phyloP scores from a whole-genome alignment of 2,329 filamentous ascomycete species.

The Pyrenochaeta sp. region DNA sequence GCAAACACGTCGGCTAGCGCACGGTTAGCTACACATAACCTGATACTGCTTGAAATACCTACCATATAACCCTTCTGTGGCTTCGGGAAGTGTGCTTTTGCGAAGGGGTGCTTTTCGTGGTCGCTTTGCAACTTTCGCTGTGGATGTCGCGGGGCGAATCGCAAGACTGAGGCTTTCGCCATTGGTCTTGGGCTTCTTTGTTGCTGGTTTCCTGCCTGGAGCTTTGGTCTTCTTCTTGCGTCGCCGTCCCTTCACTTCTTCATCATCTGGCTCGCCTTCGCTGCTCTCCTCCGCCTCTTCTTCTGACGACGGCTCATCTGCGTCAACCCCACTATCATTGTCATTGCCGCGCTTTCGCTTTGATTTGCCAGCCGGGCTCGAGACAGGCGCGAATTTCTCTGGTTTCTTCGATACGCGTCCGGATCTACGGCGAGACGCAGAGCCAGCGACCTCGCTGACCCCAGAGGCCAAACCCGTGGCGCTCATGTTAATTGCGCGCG shows the following conservation, averaged over 20 bases:
- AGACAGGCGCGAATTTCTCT: slow-evolving; percentile 40
- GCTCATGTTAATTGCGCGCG: slow-evolving; percentile 44
- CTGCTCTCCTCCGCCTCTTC: slow-evolving; percentile 43
- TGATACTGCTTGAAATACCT: slow-evolving; percentile 11
- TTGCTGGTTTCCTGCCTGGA: slow-evolving; percentile 49
- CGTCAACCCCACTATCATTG: slow-evolving; percentile 40
- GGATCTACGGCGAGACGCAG: slow-evolving; percentile 49
- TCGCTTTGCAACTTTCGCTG: slow-evolving; percentile 51
- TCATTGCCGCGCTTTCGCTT: slow-evolving; percentile 49
- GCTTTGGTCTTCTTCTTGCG: slow-evolving; percentile 43
- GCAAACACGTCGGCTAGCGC: slow-evolving; percentile 66
- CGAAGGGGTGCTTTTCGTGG: slow-evolving; percentile 60
- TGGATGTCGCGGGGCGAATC: slow-evolving; percentile 57
- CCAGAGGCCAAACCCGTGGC: slow-evolving; percentile 34
- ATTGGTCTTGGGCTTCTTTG: slow-evolving; percentile 65
- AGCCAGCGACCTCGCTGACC: slow-evolving; percentile 33
- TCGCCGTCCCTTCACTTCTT: slow-evolving; percentile 48
- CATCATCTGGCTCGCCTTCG: slow-evolving; percentile 51
- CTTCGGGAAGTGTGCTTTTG: slow-evolving; percentile 59
- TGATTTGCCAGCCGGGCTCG: slow-evolving; percentile 39
- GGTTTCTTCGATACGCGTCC: slow-evolving; percentile 52
- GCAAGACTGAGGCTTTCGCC: slow-evolving; percentile 62
- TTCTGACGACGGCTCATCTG: slow-evolving; percentile 34
- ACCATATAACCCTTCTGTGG: slow-evolving; percentile 67
- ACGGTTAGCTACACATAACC: slow-evolving; percentile 28